A percentile compares a stretch with the other conserved stretches of the same genome.
Conservation (phyloP, 176 grass and related monocot genomes). For the Eragrostis curvula region DNA sequence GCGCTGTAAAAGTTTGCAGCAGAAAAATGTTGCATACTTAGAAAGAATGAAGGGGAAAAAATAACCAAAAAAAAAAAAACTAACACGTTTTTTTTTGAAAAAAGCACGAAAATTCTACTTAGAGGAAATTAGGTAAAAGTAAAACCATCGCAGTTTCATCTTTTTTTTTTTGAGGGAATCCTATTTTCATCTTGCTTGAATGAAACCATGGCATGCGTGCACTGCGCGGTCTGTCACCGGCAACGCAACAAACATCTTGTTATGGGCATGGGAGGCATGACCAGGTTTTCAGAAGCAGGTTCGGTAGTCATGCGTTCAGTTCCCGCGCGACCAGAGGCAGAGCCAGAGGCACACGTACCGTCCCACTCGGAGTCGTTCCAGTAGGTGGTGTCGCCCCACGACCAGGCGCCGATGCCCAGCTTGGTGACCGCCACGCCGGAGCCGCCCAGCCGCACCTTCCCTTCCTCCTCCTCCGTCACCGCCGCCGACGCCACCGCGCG, state of each 20-base stretch:
- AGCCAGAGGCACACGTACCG: slow-evolving; percentile 34
- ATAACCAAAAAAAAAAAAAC: too few relatives aligned
- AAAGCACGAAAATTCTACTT: too few relatives aligned
- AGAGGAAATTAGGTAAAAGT: too few relatives aligned
- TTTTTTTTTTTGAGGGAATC: too few relatives aligned
- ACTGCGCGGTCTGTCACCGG: background rate
- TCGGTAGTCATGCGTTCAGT: background rate
- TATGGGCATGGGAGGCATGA: background rate
- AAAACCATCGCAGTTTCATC: too few relatives aligned
- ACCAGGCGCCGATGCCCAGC: slow-evolving; percentile 88
- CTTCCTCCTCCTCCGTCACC: slow-evolving; percentile 43
- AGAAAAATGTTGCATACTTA: too few relatives aligned
- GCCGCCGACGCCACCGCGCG: background rate
- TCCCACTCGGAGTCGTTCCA: slow-evolving; percentile 95
- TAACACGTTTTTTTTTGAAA: too few relatives aligned
- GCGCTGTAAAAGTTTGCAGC: background rate
- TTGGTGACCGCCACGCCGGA: slow-evolving; percentile 74
- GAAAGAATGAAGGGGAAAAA: too few relatives aligned
- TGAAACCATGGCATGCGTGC: background rate
- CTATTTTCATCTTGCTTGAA: too few relatives aligned
- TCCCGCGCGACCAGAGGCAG: background rate
- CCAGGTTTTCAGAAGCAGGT: background rate
- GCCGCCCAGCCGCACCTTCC: slow-evolving; percentile 72
- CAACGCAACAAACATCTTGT: background rate
- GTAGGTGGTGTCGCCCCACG: slow-evolving; percentile 92